Evolutionary conservation across 2,329 filamentous ascomycete genomes (phyloP).

Genomic region (Coccinonectria pachysandricola): DNA sequence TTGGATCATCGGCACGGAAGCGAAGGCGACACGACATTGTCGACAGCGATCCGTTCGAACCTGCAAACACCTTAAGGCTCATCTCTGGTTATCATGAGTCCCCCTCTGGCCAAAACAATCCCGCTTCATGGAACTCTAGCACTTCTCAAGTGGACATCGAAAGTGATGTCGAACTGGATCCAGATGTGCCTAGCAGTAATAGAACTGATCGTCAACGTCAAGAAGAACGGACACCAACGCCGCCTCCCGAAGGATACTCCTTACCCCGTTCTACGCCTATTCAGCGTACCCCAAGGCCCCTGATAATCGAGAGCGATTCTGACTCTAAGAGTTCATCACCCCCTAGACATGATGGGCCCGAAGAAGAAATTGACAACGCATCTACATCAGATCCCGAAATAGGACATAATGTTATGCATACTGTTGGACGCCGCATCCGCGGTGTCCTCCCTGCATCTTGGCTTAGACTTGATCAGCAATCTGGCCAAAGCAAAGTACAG

Average conservation of each 20-base stretch:
- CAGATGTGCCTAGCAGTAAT: no score
- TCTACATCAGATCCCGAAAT: conserved; percentile 24
- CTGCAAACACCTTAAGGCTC: conserved; percentile 12
- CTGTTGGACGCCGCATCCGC: conserved; percentile 37
- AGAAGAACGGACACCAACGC: background rate
- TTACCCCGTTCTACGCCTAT: conserved; percentile 1
- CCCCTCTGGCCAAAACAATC: conserved; percentile 13
- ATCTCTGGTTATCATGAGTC: conserved; percentile 7
- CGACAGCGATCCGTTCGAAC: conserved; percentile 23
- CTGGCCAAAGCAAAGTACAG: conserved; percentile 21
- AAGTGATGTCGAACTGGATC: no score
- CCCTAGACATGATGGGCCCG: no score
- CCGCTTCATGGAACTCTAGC: no score
- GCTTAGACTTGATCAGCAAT: conserved; percentile 47
- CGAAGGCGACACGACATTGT: conserved; percentile 20
- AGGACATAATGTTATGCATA: conserved; percentile 32
- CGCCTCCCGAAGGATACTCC: background rate
- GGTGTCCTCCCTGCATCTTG: conserved; percentile 59
- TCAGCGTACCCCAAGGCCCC: conserved; percentile 2
- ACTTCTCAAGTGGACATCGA: no score
- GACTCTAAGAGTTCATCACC: no score
- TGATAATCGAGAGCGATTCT: conserved; percentile 13
- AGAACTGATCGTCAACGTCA: conserved; percentile 1
- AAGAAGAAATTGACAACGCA: no score
- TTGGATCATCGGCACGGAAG: conserved; percentile 20